Conservation (phyloP, 495 filamentous ascomycete genomes). For the Xylaria longipes region DNA sequence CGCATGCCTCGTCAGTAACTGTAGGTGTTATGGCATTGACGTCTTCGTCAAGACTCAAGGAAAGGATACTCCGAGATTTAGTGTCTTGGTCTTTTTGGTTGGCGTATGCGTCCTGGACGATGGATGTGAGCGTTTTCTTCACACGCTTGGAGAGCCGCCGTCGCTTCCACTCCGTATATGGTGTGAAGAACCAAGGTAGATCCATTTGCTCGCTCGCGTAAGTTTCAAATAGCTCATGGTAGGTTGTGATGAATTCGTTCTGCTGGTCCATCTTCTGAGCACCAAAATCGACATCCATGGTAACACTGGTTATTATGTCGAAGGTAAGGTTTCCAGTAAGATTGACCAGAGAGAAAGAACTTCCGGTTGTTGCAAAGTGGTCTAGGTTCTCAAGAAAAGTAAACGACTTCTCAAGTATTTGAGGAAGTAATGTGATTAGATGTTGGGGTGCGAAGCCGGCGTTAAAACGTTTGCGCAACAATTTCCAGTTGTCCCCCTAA, state of each 20-base stretch:
- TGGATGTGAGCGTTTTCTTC: constrained; percentile 11
- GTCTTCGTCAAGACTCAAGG: constrained; percentile 13
- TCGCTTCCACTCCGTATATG: constrained; percentile 2
- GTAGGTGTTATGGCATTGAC: background rate
- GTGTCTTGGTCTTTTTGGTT: background rate
- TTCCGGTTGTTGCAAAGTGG: constrained; percentile 15
- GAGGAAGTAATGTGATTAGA: constrained; percentile 38
- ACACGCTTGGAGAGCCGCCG: constrained; percentile 16
- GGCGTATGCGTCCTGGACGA: constrained; percentile 19
- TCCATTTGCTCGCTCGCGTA: constrained; percentile 24
- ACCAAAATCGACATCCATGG: constrained; percentile 42
- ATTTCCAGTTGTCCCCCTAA: constrained; percentile 40
- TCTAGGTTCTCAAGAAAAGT: constrained; percentile 31
- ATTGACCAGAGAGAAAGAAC: constrained; percentile 27
- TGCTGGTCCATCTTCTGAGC: constrained; percentile 12
- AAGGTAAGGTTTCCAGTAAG: constrained; percentile 27
- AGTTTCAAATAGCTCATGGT: constrained; percentile 32
- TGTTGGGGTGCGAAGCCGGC: constrained; percentile 41
- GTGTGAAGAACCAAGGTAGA: constrained; percentile 27
- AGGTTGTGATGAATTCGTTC: constrained; percentile 38
- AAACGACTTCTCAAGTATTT: constrained; percentile 36
- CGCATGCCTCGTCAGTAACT: background rate
- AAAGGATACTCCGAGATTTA: constrained; percentile 24
- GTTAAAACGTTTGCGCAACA: constrained; percentile 40
- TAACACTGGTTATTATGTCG: constrained; percentile 41